Evolutionary conservation across 1,284 basidiomycete species (phyloP), one percentile per base, ranked within the genome.

Genomic region (Meripilus lineatus): DNA sequence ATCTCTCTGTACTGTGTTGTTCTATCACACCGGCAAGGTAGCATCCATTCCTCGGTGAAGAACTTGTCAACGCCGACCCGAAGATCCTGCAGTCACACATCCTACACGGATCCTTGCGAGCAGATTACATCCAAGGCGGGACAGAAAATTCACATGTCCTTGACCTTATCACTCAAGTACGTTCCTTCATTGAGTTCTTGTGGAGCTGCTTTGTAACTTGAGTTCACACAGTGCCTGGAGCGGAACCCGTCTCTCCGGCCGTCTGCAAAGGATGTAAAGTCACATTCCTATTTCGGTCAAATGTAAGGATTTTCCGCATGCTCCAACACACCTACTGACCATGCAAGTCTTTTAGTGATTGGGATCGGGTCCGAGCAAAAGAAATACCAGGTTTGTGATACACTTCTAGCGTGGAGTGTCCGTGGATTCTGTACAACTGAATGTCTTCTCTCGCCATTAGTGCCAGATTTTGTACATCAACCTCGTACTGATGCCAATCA

Each of bases 231-330:
- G 43, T 45, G 43, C 30, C 35, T 45, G 3, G 26, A 45, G 34
- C 43, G 43, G 17, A 45, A 45, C 26, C 14, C 43, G 3, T n/a
- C 28, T 11, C n/a, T 45, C 3, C 36, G 43, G 4, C 20, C 37
- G 13, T 22, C 35, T n/a, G 32, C 40, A 10, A 38, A 45, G 8
- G 26, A 30, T 20, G 11, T 45, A 5, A 32, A 33, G 17, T 5
- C 35, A 5, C 43, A 45, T 36, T 11, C 25, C 18, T 45, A 21
- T 33, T 45, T 45, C 22, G 5, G 13, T 17, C 14, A 28, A 4
- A 18, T 39, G 43, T 45, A 32, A 32, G 43, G 30, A 4, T 15
- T 25, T 26, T 8, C 5, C 6, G 34, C 5, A 4, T 22, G 13
- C 36, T 43, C 13, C 24, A 24, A 14, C 11, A 5, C 4, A n/a